Conservation (phyloP, 2,329 filamentous ascomycete species). For the Cadophora sp. region DNA sequence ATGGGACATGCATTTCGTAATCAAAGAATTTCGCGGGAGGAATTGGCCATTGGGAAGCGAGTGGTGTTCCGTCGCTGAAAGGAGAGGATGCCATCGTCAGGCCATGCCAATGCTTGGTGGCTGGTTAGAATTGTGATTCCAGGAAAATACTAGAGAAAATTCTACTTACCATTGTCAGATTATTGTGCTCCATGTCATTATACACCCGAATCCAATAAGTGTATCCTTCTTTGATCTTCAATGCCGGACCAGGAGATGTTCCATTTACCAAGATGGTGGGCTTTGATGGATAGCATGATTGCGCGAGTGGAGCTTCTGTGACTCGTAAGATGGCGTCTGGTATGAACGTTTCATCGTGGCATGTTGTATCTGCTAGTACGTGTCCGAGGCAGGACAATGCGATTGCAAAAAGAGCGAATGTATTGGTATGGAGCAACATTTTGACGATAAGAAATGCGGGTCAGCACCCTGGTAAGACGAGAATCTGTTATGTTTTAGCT, state of each 20-base stretch:
- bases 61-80: constrained; percentile 59
- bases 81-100: constrained; percentile 55
- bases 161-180: constrained; percentile 54
- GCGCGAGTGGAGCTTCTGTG: constrained; percentile 45
- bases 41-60: constrained; percentile 60
- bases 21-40: constrained; percentile 59
- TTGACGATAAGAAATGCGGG: not conserved
- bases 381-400: not conserved
- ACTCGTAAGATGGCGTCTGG: constrained; percentile 52
- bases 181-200: constrained; percentile 56
- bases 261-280: constrained; percentile 54
- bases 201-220: constrained; percentile 60
- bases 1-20: constrained; percentile 55
- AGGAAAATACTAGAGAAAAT: not conserved
- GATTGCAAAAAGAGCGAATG: not conserved
- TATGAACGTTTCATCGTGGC: constrained; percentile 37
- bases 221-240: constrained; percentile 50
- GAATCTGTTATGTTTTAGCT: not conserved
- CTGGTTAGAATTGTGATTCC: not conserved
- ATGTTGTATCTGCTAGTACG: not conserved
- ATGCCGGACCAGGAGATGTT: constrained; percentile 53
- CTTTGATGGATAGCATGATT: constrained; percentile 48
- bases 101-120: constrained; percentile 60
- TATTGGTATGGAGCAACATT: not conserved
- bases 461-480: not conserved